Evolutionary conservation across 371 early-diverging fungal genomes (phyloP).

Genomic region (Lichtheimia ramosa): DNA sequence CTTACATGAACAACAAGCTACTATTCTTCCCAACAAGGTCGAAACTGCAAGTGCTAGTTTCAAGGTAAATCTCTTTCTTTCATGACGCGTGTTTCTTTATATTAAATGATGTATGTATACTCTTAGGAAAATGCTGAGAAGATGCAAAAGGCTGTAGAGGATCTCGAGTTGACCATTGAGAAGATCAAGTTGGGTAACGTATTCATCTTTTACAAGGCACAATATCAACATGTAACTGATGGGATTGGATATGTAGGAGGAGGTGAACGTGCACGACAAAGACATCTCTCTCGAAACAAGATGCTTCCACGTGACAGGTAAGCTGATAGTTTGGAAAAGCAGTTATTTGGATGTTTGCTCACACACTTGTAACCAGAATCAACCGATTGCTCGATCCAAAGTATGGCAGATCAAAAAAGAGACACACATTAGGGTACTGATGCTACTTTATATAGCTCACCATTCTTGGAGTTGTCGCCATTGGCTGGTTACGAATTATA

Average conservation of each 20-base stretch:
- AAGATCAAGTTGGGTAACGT: constrained; percentile 75
- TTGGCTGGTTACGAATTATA: constrained; percentile 93
- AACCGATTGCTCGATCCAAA: constrained; percentile 85
- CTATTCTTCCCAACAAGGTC: constrained; percentile 51
- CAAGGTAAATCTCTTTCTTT: constrained; percentile 55
- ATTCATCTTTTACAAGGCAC: neutral
- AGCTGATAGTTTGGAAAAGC: neutral
- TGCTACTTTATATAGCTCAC: constrained; percentile 55
- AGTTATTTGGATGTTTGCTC: neutral
- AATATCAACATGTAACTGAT: no score
- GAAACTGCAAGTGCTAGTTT: constrained; percentile 82
- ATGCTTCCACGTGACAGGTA: constrained; percentile 93
- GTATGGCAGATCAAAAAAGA: constrained; percentile 34
- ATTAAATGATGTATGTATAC: neutral
- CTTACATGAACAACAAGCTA: constrained; percentile 41
- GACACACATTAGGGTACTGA: neutral
- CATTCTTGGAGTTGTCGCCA: constrained; percentile 94
- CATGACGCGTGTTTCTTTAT: neutral
- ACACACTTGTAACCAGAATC: constrained; percentile 48
- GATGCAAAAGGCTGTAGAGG: constrained; percentile 76
- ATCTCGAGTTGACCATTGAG: constrained; percentile 71
- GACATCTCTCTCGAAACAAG: constrained; percentile 89
- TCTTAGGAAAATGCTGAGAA: constrained; percentile 79
- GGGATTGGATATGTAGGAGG: constrained; percentile 69
- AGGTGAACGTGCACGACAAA: constrained; percentile 83